Evolutionary conservation across 768 basidiomycete genomes (phyloP).

Genomic region (Agrocybe pediades): DNA sequence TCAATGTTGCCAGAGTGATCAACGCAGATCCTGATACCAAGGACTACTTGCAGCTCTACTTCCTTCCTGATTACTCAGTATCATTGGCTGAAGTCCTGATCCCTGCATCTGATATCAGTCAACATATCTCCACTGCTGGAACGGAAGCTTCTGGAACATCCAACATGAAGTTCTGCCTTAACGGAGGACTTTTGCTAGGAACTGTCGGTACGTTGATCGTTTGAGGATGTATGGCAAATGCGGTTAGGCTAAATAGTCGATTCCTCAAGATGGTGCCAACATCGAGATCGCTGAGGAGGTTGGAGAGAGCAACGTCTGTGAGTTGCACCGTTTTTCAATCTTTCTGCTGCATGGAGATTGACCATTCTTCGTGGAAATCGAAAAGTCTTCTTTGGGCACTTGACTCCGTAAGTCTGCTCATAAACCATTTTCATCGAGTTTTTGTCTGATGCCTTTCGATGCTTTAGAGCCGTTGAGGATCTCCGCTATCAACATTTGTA

Average conservation of each 20-base stretch:
- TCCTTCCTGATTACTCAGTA: constrained; percentile 95
- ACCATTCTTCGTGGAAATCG: background rate
- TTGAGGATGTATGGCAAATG: no score
- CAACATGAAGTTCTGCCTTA: constrained; percentile 90
- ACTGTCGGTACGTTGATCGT: constrained; percentile 58
- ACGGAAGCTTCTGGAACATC: constrained; percentile 86
- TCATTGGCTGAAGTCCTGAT: constrained; percentile 83
- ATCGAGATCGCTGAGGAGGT: constrained; percentile 96
- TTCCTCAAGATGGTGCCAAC: constrained; percentile 95
- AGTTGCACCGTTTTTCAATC: constrained; percentile 35
- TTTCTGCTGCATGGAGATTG: background rate
- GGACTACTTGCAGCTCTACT: constrained; percentile 85
- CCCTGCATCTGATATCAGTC: constrained; percentile 91
- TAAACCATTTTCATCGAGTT: background rate
- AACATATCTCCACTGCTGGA: constrained; percentile 97
- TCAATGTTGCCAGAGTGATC: constrained; percentile 82
- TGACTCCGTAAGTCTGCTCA: constrained; percentile 58
- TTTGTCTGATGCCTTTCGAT: background rate
- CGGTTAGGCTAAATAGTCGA: no score
- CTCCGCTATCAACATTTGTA: constrained; percentile 86
- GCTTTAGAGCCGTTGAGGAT: constrained; percentile 70
- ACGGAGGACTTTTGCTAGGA: constrained; percentile 86
- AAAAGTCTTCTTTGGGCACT: constrained; percentile 88
- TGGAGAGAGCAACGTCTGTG: constrained; percentile 90
- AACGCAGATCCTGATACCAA: constrained; percentile 87